These are phyloP conservation scores for Breynia disticha DNA, from an alignment of 441 rosid genomes.

Conservation along the genomic window DNA sequence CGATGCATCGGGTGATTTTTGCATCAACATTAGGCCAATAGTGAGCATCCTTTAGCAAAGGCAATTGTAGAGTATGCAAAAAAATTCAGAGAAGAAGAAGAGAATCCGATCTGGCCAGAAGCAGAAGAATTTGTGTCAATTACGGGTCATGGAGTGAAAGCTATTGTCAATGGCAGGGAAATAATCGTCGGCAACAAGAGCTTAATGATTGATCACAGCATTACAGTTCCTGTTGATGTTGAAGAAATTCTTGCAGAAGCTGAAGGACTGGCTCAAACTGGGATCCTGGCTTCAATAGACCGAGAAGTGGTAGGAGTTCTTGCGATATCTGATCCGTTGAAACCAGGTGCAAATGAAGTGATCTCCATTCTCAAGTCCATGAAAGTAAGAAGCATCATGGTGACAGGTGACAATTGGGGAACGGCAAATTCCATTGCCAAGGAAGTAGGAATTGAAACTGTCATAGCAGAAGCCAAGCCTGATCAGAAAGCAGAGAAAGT, in stretches of 20 bases:
- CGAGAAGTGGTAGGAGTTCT: slow-evolving; percentile 51
- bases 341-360: slow-evolving; percentile 60
- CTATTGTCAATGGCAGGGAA: slow-evolving; percentile 46
- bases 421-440: slow-evolving; percentile 77
- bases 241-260: slow-evolving; percentile 59
- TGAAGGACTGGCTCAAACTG: slow-evolving; percentile 77
- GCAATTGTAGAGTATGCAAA: slow-evolving; percentile 74
- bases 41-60: slow-evolving; percentile 89
- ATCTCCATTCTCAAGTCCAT: slow-evolving; percentile 70
- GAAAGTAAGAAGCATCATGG: slow-evolving; percentile 73
- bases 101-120: slow-evolving; percentile 73
- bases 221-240: slow-evolving; percentile 45
- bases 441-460: slow-evolving; percentile 67
- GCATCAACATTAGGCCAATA: slow-evolving; percentile 43
- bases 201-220: slow-evolving; percentile 40
- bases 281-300: slow-evolving; percentile 61
- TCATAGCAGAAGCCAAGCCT: slow-evolving; percentile 83
- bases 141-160: slow-evolving; percentile 84
- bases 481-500: slow-evolving; percentile 85
- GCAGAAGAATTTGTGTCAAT: slow-evolving; percentile 56
- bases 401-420: slow-evolving; percentile 94
- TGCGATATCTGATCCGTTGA: slow-evolving; percentile 71
- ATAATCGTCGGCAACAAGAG: slow-evolving; percentile 69
- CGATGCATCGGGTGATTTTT: background rate
- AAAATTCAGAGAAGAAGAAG: slow-evolving; percentile 72